Evolutionary conservation across 2,329 filamentous ascomycete species (phyloP).

Genomic region (Cladobotryum protrusum): DNA sequence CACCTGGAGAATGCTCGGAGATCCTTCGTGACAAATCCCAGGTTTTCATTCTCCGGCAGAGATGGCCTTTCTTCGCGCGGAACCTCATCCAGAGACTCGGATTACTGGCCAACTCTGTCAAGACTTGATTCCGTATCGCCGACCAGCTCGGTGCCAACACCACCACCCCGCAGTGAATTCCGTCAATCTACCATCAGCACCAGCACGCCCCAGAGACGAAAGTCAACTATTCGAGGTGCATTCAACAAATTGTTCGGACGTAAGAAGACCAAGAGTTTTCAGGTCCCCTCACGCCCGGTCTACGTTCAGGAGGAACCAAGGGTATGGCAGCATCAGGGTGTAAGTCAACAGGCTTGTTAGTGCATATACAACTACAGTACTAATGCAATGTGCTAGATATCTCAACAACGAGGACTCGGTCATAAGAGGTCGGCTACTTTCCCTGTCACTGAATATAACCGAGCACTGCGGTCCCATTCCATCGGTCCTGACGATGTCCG

Average conservation of each 20-base stretch:
- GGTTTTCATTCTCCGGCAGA: too few relatives aligned
- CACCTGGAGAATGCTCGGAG: neutral
- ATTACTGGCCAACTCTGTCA: neutral
- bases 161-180: neutral
- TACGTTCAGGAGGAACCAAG: neutral
- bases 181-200: neutral
- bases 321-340: constrained; percentile 39
- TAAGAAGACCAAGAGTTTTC: constrained; percentile 38
- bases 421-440: constrained; percentile 36
- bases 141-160: neutral
- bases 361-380: neutral
- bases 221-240: neutral
- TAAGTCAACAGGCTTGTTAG: constrained; percentile 28
- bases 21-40: neutral
- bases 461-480: constrained; percentile 56
- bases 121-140: neutral
- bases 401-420: too few relatives aligned
- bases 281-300: neutral
- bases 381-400: too few relatives aligned
- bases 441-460: constrained; percentile 55
- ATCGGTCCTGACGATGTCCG: constrained; percentile 50
- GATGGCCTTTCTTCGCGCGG: too few relatives aligned
- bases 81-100: neutral
- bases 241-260: constrained; percentile 40
- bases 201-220: constrained; percentile 10